phyloP scores from a whole-genome alignment of 108 stramenopile species.

The Fragilaria crotonensis region DNA sequence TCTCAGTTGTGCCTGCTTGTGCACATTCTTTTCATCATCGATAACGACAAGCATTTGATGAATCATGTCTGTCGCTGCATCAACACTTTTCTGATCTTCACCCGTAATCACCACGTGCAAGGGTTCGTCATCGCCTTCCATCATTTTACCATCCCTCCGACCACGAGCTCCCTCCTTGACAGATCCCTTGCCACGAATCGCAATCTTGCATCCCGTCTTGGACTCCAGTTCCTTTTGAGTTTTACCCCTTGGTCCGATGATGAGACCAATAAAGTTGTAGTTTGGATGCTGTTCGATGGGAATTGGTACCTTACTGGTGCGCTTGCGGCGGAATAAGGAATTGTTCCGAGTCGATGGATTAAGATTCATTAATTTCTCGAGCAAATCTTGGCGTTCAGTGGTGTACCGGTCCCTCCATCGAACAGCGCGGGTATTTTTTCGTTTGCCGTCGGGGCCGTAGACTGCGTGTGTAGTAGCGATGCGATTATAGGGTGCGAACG shows the following conservation, averaged over 20 bases:
- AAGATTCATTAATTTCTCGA: slow-evolving; percentile 86
- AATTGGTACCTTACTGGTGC: slow-evolving; percentile 74
- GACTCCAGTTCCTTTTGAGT: slow-evolving; percentile 98
- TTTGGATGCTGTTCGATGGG: slow-evolving; percentile 88
- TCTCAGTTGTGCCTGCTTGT: slow-evolving; percentile 93
- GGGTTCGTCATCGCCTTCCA: slow-evolving; percentile 91
- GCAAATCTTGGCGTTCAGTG: slow-evolving; percentile 72
- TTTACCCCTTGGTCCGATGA: slow-evolving; percentile 96
- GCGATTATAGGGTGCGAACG: too few relatives aligned
- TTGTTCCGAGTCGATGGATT: slow-evolving; percentile 43
- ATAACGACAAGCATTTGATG: slow-evolving; percentile 89
- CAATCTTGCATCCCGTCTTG: slow-evolving; percentile 96
- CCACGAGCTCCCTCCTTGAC: slow-evolving; percentile 96
- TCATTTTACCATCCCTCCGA: slow-evolving; percentile 63
- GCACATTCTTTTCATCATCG: slow-evolving; percentile 96
- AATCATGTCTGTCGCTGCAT: slow-evolving; percentile 88
- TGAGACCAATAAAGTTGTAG: slow-evolving; percentile 94
- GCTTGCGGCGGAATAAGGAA: slow-evolving; percentile 53
- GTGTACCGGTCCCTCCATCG: slow-evolving; percentile 89
- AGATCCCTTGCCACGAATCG: slow-evolving; percentile 94
- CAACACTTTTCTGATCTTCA: slow-evolving; percentile 81
- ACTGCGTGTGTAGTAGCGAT: too few relatives aligned
- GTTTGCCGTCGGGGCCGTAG: slow-evolving; percentile 89
- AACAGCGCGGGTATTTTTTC: slow-evolving; percentile 92
- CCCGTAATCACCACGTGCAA: slow-evolving; percentile 95